Evolutionary conservation across 2,329 filamentous ascomycete genomes (phyloP).

Genomic region (Venturia carpophila): DNA sequence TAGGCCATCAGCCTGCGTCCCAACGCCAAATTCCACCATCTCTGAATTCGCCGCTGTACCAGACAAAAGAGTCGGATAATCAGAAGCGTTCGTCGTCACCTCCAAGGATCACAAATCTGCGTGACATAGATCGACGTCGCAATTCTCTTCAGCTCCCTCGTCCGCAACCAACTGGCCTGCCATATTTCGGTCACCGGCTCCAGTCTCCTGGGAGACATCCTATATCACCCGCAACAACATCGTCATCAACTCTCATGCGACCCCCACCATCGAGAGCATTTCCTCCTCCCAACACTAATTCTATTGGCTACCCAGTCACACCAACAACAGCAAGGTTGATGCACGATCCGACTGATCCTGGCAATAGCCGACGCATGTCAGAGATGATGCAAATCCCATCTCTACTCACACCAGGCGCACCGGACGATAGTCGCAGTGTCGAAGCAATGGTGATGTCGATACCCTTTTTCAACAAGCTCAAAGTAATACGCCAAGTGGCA

Average conservation of each 20-base stretch:
- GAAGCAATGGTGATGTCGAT: conserved; percentile 70
- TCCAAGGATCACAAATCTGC: background rate
- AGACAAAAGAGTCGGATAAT: background rate
- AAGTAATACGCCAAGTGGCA: conserved; percentile 66
- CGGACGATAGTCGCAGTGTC: conserved; percentile 43
- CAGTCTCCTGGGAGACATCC: conserved; percentile 1
- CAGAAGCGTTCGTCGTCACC: conserved; percentile 1
- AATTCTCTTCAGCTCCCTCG: conserved; percentile 12
- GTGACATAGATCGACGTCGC: background rate
- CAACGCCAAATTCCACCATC: background rate
- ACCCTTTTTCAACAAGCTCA: conserved; percentile 66
- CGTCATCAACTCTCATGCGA: conserved; percentile 6
- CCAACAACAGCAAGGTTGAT: conserved; percentile 12
- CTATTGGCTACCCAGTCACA: conserved; percentile 12
- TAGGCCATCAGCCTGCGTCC: background rate
- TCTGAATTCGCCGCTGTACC: background rate
- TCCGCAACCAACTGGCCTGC: background rate
- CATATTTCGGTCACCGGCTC: background rate
- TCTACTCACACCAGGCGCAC: conserved; percentile 36
- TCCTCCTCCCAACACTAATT: background rate
- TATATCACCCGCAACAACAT: background rate
- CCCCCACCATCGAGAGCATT: conserved; percentile 9
- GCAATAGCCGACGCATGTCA: conserved; percentile 10
- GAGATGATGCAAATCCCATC: conserved; percentile 41
- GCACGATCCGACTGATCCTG: conserved; percentile 7